Evolutionary conservation across 1,284 basidiomycete species (phyloP).

Genomic region (Entoloma clypeatum): DNA sequence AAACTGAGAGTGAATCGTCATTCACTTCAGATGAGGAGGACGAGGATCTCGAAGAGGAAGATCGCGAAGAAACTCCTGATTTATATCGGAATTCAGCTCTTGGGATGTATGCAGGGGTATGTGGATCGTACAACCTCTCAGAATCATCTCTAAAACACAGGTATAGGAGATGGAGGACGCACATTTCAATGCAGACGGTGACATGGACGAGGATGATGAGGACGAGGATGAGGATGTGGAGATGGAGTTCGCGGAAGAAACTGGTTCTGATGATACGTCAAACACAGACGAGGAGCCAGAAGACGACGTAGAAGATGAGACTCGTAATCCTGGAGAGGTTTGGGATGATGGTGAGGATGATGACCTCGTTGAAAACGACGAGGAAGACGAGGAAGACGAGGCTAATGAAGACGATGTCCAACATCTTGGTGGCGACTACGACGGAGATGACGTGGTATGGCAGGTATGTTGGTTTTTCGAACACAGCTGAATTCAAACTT

Average conservation of each 20-base stretch:
- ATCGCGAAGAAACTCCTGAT: conserved; percentile 84
- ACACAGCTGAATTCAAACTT: background rate
- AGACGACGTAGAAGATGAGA: conserved; percentile 58
- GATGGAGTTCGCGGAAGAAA: conserved; percentile 82
- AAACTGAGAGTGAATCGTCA: conserved; percentile 55
- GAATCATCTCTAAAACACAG: conserved; percentile 8
- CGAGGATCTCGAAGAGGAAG: conserved; percentile 51
- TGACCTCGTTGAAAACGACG: conserved; percentile 48
- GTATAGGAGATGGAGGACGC: conserved; percentile 80
- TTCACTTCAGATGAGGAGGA: conserved; percentile 64
- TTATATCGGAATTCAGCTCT: conserved; percentile 96
- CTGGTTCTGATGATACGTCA: conserved; percentile 76
- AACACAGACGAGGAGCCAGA: conserved; percentile 66
- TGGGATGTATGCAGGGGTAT: conserved; percentile 89
- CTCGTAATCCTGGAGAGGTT: conserved; percentile 58
- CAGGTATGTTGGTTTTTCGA: conserved; percentile 48
- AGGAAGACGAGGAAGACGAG: conserved; percentile 56
- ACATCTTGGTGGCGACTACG: conserved; percentile 42
- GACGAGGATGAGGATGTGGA: conserved; percentile 82
- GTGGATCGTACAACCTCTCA: conserved; percentile 29
- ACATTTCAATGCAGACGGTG: conserved; percentile 71
- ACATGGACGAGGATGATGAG: conserved; percentile 78
- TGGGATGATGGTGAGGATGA: conserved; percentile 69
- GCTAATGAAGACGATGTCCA: conserved; percentile 56
- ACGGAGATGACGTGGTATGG: conserved; percentile 55